Percentiles rank a stretch among this genome's conserved stretches.
Evolutionary conservation across 2,329 filamentous ascomycete species (phyloP).

Genomic region (Aspergillus costaricaensis): DNA sequence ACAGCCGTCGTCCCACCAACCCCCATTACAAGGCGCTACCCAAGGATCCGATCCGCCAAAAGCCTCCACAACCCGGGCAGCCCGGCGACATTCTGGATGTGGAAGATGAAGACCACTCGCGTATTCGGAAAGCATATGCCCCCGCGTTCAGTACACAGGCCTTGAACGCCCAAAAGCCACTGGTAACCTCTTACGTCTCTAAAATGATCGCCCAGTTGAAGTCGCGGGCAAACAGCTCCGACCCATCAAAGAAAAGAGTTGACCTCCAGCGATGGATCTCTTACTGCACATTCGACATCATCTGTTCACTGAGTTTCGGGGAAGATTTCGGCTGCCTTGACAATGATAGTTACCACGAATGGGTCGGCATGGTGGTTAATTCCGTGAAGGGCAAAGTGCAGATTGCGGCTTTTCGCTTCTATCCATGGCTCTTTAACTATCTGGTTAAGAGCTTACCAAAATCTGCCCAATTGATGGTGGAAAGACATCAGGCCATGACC

Average conservation of each 20-base stretch:
- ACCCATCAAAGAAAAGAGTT: constrained; percentile 5
- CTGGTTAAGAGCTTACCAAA: background rate
- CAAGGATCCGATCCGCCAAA: background rate
- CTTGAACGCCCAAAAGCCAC: constrained; percentile 42
- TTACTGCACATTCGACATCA: constrained; percentile 44
- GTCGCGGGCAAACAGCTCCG: background rate
- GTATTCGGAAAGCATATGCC: constrained; percentile 40
- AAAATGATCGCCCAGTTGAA: constrained; percentile 4
- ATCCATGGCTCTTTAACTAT: background rate
- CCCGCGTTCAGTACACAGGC: constrained; percentile 48
- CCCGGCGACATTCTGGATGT: constrained; percentile 14
- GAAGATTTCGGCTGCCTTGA: constrained; percentile 45
- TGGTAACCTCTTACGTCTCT: constrained; percentile 44
- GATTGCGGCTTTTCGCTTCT: background rate
- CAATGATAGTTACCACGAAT: constrained; percentile 37
- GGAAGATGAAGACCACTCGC: constrained; percentile 36
- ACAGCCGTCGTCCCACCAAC: constrained; percentile 23
- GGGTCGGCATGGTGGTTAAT: constrained; percentile 32
- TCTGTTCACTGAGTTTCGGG: constrained; percentile 45
- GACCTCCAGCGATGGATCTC: constrained; percentile 39
- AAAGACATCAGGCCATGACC: background rate
- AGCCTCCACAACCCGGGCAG: constrained; percentile 22
- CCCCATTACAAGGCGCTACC: background rate
- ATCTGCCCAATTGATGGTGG: background rate
- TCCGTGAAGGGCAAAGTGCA: constrained; percentile 8